Evolutionary conservation across 2,329 filamentous ascomycete genomes (phyloP), one percentile per base, ranked within the genome.

Genomic region (Epichloe uncinata): DNA sequence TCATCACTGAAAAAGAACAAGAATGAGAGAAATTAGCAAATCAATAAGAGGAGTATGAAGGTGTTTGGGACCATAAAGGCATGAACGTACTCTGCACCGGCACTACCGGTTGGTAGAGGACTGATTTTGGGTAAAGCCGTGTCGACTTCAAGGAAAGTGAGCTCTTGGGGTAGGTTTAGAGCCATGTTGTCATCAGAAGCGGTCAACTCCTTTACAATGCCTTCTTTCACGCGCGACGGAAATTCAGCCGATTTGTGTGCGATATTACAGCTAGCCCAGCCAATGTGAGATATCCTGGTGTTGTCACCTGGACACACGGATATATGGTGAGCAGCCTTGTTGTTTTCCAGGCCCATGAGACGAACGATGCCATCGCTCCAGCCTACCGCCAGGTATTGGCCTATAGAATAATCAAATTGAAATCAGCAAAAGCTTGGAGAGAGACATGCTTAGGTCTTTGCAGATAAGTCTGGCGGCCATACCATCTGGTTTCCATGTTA

Each of bases 291-390:
- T 55, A 79, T 73, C 56, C 56, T 68, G 42, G 63, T 63, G 42
- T 66, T 66, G 53, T 60, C 58, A 40, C 65, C 66, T 45, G 70
- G 71, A 58, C 69, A 73, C 49, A 82, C 68, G 15, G 67, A 67
- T 59, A 87, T 83, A 59, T 85, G 79, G 63, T 93, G 85, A 18
- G 89, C 81, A 12, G 84, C 79, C 66, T 91, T 95, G 64, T 82
- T 85, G 58, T 81, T 90, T 63, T 93, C 88, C 20, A 88, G 69
- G 53, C 85, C 85, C 63, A 91, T 77, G 36, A 95, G 69, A 51
- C 87, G 81, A 18, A 93, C 79, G 6, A 78, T 78, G 30, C 86
- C 85, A 69, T 95, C 87, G 57, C 79, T 87, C 81, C 87, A 95
- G 43, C 82, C 87, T 13, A 93, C 79, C 13, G 88, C 88, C 49